Percentiles rank a stretch among this genome's conserved stretches.
Evolutionary conservation across 2,329 filamentous ascomycete species (phyloP).

Genomic region (Endocalyx cinctus): DNA sequence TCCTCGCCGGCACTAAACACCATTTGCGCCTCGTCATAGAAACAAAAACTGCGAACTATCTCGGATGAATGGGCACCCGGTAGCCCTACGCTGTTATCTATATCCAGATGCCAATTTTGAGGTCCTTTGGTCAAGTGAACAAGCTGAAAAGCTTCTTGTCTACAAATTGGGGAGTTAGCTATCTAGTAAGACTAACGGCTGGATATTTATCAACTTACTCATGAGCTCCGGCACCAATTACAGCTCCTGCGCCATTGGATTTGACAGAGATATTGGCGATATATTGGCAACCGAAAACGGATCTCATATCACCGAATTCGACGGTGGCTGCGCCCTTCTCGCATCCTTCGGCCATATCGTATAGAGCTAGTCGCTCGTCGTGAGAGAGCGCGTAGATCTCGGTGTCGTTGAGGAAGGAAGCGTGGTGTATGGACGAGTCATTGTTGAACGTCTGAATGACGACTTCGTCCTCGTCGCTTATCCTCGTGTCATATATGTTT

Average conservation of each 20-base stretch:
- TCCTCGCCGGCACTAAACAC: slow-evolving; percentile 59
- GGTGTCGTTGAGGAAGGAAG: slow-evolving; percentile 62
- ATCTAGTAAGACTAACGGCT: background rate
- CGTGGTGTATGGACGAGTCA: slow-evolving; percentile 67
- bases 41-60: slow-evolving; percentile 60
- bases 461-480: slow-evolving; percentile 72
- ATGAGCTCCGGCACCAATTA: slow-evolving; percentile 62
- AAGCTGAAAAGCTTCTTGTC: slow-evolving; percentile 54
- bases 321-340: slow-evolving; percentile 51
- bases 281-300: slow-evolving; percentile 66
- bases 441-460: slow-evolving; percentile 76
- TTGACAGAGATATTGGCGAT: slow-evolving; percentile 63
- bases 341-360: slow-evolving; percentile 61
- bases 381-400: slow-evolving; percentile 71
- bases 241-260: slow-evolving; percentile 51
- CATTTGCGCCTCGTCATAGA: slow-evolving; percentile 55
- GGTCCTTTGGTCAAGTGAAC: slow-evolving; percentile 53
- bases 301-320: slow-evolving; percentile 66
- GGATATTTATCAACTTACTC: slow-evolving; percentile 58
- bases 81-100: slow-evolving; percentile 53
- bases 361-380: slow-evolving; percentile 73
- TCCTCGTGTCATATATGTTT: slow-evolving; percentile 68
- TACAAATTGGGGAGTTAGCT: slow-evolving; percentile 22
- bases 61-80: slow-evolving; percentile 60
- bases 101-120: slow-evolving; percentile 50